Percentiles rank a stretch among this genome's conserved stretches.
These are phyloP conservation scores for Umbelopsis vinacea DNA, from an alignment of 192 early-diverging fungal species.

Conservation along the genomic window DNA sequence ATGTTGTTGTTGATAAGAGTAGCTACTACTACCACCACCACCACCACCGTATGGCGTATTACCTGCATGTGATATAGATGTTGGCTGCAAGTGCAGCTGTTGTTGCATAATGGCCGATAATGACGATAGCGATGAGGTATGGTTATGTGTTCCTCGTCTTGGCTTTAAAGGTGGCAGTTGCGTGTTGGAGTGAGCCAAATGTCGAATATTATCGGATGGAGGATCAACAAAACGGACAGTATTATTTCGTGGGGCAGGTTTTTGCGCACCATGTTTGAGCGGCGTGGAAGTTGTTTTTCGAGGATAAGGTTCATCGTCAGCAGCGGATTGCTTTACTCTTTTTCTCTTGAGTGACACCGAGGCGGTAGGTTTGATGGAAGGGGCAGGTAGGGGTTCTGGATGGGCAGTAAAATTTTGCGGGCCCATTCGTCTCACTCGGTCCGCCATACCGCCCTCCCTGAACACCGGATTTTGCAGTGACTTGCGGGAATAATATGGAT, in stretches of 20 bases:
- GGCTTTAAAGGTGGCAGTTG: constrained; percentile 36
- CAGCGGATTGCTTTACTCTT: background rate
- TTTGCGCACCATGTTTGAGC: constrained; percentile 10
- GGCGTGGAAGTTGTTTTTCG: constrained; percentile 14
- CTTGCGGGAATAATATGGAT: constrained; percentile 18
- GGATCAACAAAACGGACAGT: constrained; percentile 13
- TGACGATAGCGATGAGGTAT: constrained; percentile 10
- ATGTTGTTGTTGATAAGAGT: constrained; percentile 22
- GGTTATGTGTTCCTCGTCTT: background rate
- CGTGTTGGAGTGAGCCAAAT: constrained; percentile 16
- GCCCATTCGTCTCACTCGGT: background rate
- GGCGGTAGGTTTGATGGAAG: background rate
- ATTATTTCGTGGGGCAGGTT: constrained; percentile 1
- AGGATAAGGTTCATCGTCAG: constrained; percentile 13
- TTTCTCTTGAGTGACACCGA: constrained; percentile 2
- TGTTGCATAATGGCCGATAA: constrained; percentile 20
- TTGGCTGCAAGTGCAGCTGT: constrained; percentile 23
- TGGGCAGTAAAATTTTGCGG: background rate
- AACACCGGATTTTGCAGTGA: constrained; percentile 12
- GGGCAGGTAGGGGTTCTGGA: background rate
- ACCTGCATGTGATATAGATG: background rate
- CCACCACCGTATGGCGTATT: background rate
- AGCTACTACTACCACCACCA: no score
- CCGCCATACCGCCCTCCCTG: constrained; percentile 5
- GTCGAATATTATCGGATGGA: background rate